Conservation (phyloP, 345 rosid species). For the Salix brachista region DNA sequence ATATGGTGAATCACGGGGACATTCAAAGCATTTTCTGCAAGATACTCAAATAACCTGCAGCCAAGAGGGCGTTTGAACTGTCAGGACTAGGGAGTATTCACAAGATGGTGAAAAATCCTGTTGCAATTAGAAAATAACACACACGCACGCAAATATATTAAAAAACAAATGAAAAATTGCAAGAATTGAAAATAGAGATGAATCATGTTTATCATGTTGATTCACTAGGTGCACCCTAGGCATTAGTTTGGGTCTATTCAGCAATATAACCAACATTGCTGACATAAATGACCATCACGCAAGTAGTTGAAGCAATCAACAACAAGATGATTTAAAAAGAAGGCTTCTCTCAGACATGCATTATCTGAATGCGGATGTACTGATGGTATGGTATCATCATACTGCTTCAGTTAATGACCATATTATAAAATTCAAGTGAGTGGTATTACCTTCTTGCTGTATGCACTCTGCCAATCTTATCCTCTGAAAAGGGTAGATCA, state of each 20-base stretch:
- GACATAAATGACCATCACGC: neutral
- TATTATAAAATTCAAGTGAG: constrained; percentile 4
- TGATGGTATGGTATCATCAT: neutral
- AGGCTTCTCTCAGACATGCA: neutral
- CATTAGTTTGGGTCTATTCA: neutral
- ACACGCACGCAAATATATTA: no score
- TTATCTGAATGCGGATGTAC: neutral
- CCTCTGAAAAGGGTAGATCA: constrained; percentile 65
- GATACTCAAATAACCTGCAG: constrained; percentile 81
- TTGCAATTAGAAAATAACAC: neutral
- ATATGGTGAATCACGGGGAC: constrained; percentile 96
- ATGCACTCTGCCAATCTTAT: constrained; percentile 77
- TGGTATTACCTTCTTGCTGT: constrained; percentile 84
- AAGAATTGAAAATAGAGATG: neutral
- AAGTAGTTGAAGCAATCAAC: neutral
- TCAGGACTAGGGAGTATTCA: neutral
- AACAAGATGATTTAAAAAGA: neutral
- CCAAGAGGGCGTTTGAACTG: neutral
- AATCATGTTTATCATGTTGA: neutral
- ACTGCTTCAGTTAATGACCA: neutral
- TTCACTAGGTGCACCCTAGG: neutral
- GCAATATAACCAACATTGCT: neutral
- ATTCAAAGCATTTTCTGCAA: constrained; percentile 53
- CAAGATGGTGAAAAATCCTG: neutral
- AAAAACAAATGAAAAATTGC: neutral